Evolutionary conservation across 495 filamentous ascomycete genomes (phyloP).

Genomic region (Pyronema omphalodes): DNA sequence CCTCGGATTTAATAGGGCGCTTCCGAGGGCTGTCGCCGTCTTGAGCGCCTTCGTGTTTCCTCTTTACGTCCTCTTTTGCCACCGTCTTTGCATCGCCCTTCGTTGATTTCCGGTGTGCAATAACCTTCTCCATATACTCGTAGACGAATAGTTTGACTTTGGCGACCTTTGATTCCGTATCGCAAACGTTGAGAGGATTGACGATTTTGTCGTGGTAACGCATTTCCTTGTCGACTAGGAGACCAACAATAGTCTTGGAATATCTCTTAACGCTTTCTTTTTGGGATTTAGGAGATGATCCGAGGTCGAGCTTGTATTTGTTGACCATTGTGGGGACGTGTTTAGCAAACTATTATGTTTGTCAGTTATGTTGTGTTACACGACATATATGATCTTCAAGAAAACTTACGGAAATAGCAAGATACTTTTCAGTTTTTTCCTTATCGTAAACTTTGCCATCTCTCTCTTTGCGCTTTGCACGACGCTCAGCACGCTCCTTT

Average conservation of each 20-base stretch:
- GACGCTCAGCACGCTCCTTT: constrained; percentile 6
- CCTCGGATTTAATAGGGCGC: too few relatives aligned
- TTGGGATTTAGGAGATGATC: constrained; percentile 2
- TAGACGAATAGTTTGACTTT: constrained; percentile 20
- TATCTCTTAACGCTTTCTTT: constrained; percentile 19
- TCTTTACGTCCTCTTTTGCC: too few relatives aligned
- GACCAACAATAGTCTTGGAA: constrained; percentile 19
- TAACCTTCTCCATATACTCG: constrained; percentile 19
- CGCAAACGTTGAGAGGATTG: constrained; percentile 19
- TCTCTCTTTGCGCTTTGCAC: constrained; percentile 2
- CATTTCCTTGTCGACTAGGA: constrained; percentile 20
- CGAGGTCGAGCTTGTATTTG: constrained; percentile 18
- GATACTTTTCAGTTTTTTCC: constrained; percentile 20
- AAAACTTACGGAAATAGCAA: constrained; percentile 17
- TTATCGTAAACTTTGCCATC: constrained; percentile 19
- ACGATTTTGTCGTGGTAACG: constrained; percentile 17
- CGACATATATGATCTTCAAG: neutral
- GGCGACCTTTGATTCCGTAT: constrained; percentile 14
- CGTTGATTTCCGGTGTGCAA: neutral
- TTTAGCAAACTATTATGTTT: constrained; percentile 14
- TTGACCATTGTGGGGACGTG: constrained; percentile 21
- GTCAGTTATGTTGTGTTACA: constrained; percentile 5
- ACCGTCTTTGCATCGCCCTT: too few relatives aligned
- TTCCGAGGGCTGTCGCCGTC: too few relatives aligned
- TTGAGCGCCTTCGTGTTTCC: too few relatives aligned